These are phyloP conservation scores for Dactylellina leptospora DNA, from an alignment of 2,329 filamentous ascomycete species.

Conservation along the genomic window DNA sequence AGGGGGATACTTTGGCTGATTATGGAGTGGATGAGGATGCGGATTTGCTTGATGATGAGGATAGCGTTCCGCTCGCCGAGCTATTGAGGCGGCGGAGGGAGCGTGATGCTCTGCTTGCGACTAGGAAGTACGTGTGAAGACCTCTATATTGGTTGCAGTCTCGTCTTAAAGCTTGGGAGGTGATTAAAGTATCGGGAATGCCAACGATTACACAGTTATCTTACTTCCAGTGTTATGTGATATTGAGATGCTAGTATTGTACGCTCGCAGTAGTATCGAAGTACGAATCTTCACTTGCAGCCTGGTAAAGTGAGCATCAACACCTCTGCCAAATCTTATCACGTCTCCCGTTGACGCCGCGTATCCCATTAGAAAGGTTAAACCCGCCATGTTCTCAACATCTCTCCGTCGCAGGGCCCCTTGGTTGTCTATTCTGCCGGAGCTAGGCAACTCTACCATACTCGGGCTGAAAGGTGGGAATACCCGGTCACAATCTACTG, in stretches of 20 bases:
- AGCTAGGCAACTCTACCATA: slow-evolving; percentile 13
- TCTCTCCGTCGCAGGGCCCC: slow-evolving; percentile 27
- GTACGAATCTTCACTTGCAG: not conserved
- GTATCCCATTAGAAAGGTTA: not conserved
- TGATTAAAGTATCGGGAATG: too few species aligned
- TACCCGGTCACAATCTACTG: not conserved
- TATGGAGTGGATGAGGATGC: slow-evolving; percentile 82
- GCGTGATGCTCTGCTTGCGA: slow-evolving; percentile 19
- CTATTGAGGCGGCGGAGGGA: slow-evolving; percentile 68
- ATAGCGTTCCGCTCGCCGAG: slow-evolving; percentile 75
- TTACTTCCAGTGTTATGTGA: too few species aligned
- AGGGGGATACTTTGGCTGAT: slow-evolving; percentile 77
- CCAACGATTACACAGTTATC: too few species aligned
- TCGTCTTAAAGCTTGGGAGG: too few species aligned
- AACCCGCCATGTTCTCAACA: slow-evolving; percentile 26
- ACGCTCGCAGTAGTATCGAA: too few species aligned
- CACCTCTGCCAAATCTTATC: not conserved
- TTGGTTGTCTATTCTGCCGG: slow-evolving; percentile 26
- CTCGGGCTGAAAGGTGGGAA: slow-evolving; percentile 29
- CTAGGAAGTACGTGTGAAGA: slow-evolving; percentile 12
- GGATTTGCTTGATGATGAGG: slow-evolving; percentile 67
- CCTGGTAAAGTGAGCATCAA: not conserved
- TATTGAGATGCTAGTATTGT: too few species aligned
- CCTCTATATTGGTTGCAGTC: too few species aligned
- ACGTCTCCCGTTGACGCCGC: not conserved